Base-by-base conservation (phyloP, 345 rosid genomes). In the Salix udensis region DNA sequence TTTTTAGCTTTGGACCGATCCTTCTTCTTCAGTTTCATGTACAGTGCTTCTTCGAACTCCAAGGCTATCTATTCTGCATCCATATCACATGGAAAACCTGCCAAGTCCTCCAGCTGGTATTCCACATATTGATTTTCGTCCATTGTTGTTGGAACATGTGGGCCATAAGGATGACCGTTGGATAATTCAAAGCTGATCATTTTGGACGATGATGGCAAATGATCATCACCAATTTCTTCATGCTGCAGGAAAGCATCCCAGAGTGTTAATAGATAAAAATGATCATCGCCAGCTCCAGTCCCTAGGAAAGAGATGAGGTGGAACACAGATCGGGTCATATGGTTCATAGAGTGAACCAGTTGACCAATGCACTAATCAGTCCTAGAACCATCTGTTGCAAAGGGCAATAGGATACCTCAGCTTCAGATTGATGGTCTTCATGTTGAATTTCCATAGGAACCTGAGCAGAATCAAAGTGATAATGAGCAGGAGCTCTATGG, bases 161-260 rank as follows among this genome's bases (percentile, higher is more conserved):
- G 91, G 64, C 88, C 88, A 79, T 75, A 78, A 0, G 94, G 96
- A 82, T 80, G 79, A 19, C 92, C 97, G 68, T 86, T 78, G 19
- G 93, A 85, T 55, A 94, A 80, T 82, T 92, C 97, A 71, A 92
- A 92, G 86, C 89, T 89, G 70, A 92, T 95, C 96, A 95, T 95
- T 60, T 86, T 77, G 68, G 97, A 90, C 62, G 97, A 89, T 53
- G 97, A 88, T 44, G 94, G 80, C 74, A 89, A 73, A 52, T 81
- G 74, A 76, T 73, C 74, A 55, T 78, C 87, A 15, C 71, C 77
- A 64, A 37, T 75, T 74, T 87, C 87, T 71, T 83, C 88, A 60
- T 82, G 90, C 98, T 94, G 88, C 78, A 85, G 74, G 7, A 67
- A 66, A 76, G 14, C 69, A 79, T 48, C 37, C 67, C 50, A 34